Conservation (phyloP, 164 flowering plant species). For the Liriodendron chinense region DNA sequence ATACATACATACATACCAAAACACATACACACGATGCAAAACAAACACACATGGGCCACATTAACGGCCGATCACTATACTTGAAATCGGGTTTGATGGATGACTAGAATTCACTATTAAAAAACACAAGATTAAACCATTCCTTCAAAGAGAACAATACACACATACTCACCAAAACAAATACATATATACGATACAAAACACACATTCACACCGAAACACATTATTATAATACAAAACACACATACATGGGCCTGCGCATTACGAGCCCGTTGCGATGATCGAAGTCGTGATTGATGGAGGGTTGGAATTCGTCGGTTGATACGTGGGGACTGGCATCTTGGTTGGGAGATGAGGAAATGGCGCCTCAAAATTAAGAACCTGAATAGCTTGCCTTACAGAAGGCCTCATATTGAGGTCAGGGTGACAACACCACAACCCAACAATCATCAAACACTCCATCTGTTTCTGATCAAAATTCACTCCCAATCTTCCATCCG, state of each 20-base stretch:
- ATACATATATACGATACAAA: too few relatives aligned
- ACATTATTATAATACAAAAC: too few relatives aligned
- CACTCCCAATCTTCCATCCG: conserved; percentile 22
- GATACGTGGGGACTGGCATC: conserved; percentile 18
- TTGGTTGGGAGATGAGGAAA: conserved; percentile 23
- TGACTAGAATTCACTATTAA: background rate
- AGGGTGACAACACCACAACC: conserved; percentile 43
- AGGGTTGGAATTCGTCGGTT: background rate
- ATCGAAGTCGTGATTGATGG: conserved; percentile 5
- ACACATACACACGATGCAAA: background rate
- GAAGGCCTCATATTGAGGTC: conserved; percentile 33
- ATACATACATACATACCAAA: background rate
- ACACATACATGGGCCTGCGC: too few relatives aligned
- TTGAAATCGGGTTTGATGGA: background rate
- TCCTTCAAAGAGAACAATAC: too few relatives aligned
- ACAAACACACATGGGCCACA: background rate
- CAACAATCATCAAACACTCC: conserved; percentile 33
- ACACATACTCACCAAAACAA: too few relatives aligned
- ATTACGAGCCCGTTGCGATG: conserved; percentile 13
- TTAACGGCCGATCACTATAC: background rate
- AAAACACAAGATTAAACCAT: too few relatives aligned
- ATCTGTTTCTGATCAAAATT: conserved; percentile 23
- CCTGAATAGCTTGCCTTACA: conserved; percentile 24
- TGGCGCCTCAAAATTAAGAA: conserved; percentile 20
- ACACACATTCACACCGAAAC: too few relatives aligned